Evolutionary conservation across 441 rosid genomes (phyloP), one percentile per base, ranked within the genome.

Genomic region (California macrophylla): DNA sequence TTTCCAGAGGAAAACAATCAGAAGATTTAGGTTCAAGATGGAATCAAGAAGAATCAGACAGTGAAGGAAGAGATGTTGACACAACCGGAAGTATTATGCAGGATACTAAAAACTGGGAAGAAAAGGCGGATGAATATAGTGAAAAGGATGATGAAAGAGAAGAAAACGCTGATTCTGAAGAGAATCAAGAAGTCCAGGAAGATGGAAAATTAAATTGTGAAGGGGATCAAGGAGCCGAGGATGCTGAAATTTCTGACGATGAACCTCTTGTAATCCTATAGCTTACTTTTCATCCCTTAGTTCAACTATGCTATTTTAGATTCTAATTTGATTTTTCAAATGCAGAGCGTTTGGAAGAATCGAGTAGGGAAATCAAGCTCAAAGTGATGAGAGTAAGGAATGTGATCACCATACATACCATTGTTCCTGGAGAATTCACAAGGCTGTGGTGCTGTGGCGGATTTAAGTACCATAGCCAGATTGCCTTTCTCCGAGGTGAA

Each of bases 301-400:
- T 25, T 1, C 23, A 16, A 24, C 5, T 10, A 1, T 9, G 58
- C 21, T 34, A 8, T 24, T 71, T 18, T 28, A 64, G 38, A 2
- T 34, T 67, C 25, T 67, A 38, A 70, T 66, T 77, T 67, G 64
- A 73, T 64, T 6, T 64, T 58, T 36, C 26, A 72, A 66, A 54
- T 81, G 89, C 94, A 94, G 99, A 85, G 91, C 76, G 82, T 83
- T 24, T 95, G 99, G 99, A 88, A 77, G 85, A 82, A 76, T 56
- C 90, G 89, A 78, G 89, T 75, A 65, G 86, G 80, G 7, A 94
- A 85, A 74, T 71, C 90, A 66, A 77, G 79, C 82, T 82, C 81
- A 13, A 79, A 66, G 80, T 72, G 77, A 71, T 76, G 72, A 68
- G 56, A 66, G 52, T 80, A 78, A 75, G 77, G 61, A 72, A 73